Evolutionary conservation across 306 rosid genomes (phyloP), one percentile per base, ranked within the genome.

Genomic region (Prunus salicina): DNA sequence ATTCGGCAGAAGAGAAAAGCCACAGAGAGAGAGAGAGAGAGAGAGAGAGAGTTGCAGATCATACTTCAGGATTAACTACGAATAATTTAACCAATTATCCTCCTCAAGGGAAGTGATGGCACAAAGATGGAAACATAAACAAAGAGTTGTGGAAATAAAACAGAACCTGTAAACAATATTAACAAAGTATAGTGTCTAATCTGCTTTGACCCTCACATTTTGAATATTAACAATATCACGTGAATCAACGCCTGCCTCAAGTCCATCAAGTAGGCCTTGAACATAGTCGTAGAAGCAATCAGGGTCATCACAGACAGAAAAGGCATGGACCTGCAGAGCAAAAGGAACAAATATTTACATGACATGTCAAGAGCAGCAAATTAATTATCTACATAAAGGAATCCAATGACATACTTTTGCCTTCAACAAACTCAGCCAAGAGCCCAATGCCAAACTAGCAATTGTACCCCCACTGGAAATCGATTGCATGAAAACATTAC

Each of bases 201-300:
- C 51, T 58, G 64, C 79, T 76, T 69, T 14, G 72, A 75, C 56
- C 88, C 96, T 90, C 81, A 92, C 97, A 34, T 90, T 89, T 81
- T 72, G 87, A 58, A 95, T 85, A 79, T 87, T 79, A 58, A 89
- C 89, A 78, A 92, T 86, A 76, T 92, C 88, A 53, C 82, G 91
- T 2, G 97, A 86, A 84, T 81, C 77, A 60, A 95, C 86, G 18
- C 88, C 90, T 22, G 98, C 95, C 38, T 82, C 83, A 69, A 95
- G 88, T 74, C 96, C 97, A 84, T 95, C 95, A 69, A 90, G 89
- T 75, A 95, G 88, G 76, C 88, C 97, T 90, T 95, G 98, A 71
- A 81, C 91, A 80, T 81, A 88, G 86, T 83, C 58, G 70, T 90
- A 83, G 85, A 95, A 92, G 88, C 90, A 89, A 85, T 90, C 90